A percentile compares a stretch with the other conserved stretches of the same genome.
Conservation (phyloP, 176 grass and related monocot species). For the Olyra latifolia region DNA sequence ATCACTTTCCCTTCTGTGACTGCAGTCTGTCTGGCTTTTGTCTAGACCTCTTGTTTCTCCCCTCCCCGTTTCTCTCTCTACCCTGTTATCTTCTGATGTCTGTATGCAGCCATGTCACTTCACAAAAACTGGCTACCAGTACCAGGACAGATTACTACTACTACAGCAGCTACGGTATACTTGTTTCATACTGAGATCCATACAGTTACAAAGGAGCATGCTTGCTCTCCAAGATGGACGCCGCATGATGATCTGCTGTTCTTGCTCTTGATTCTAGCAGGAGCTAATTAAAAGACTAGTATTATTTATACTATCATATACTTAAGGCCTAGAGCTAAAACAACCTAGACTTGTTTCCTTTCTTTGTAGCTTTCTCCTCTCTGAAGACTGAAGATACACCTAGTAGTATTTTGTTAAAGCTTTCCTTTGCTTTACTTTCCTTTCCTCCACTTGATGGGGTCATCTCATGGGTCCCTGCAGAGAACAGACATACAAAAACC, state of each 20-base stretch:
- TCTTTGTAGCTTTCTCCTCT: constrained; percentile 29
- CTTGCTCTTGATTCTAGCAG: neutral
- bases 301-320: constrained; percentile 40
- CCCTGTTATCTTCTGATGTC: constrained; percentile 49
- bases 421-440: constrained; percentile 38
- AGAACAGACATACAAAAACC: constrained; percentile 30
- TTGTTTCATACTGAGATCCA: constrained; percentile 24
- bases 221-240: neutral
- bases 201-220: constrained; percentile 5
- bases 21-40: constrained; percentile 42
- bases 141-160: neutral
- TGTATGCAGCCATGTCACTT: constrained; percentile 56
- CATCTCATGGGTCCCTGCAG: constrained; percentile 41
- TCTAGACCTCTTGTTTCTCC: constrained; percentile 7
- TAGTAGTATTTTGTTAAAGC: constrained; percentile 29
- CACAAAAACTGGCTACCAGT: constrained; percentile 27
- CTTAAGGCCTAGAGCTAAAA: constrained; percentile 42
- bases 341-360: constrained; percentile 38
- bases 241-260: neutral
- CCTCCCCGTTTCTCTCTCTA: neutral
- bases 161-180: constrained; percentile 14
- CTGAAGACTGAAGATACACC: constrained; percentile 34
- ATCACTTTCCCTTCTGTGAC: constrained; percentile 35
- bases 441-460: constrained; percentile 45
- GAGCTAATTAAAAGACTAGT: constrained; percentile 26